phyloP scores from a whole-genome alignment of 805 yeast species.

The Candida suzukii region DNA sequence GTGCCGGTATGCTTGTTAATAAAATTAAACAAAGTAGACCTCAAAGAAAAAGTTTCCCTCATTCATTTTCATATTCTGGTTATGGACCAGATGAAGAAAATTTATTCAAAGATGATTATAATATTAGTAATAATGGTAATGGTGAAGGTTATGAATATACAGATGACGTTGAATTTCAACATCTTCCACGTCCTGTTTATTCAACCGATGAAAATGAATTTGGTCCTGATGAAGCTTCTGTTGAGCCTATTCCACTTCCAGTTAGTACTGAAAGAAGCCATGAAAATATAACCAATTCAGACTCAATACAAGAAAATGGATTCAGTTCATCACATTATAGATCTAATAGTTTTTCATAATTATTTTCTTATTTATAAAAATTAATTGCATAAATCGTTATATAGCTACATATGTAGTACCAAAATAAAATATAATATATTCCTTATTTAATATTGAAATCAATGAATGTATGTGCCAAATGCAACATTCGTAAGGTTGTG shows the following conservation, averaged over 20 bases:
- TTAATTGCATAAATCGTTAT: too few species aligned
- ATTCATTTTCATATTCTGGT: neutral
- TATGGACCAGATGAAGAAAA: neutral
- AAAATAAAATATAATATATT: too few species aligned
- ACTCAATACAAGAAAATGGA: neutral
- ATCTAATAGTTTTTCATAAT: neutral
- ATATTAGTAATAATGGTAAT: too few species aligned
- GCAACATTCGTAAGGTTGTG: too few species aligned
- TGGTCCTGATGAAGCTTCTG: too few species aligned
- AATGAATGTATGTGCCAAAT: too few species aligned
- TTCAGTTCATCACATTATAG: neutral
- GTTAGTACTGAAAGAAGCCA: neutral
- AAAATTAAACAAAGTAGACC: neutral
- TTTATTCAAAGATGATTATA: neutral
- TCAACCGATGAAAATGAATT: too few species aligned
- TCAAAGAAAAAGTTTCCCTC: neutral
- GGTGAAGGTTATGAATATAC: too few species aligned
- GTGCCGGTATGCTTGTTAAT: neutral
- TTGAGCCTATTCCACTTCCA: neutral
- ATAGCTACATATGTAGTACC: too few species aligned
- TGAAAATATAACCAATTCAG: too few species aligned
- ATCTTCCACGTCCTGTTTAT: neutral
- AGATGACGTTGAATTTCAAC: neutral
- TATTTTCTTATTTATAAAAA: too few species aligned
- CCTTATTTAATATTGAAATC: too few species aligned